Evolutionary conservation across 768 basidiomycete genomes (phyloP).

Genomic region (Rhizopogon vinicolor): DNA sequence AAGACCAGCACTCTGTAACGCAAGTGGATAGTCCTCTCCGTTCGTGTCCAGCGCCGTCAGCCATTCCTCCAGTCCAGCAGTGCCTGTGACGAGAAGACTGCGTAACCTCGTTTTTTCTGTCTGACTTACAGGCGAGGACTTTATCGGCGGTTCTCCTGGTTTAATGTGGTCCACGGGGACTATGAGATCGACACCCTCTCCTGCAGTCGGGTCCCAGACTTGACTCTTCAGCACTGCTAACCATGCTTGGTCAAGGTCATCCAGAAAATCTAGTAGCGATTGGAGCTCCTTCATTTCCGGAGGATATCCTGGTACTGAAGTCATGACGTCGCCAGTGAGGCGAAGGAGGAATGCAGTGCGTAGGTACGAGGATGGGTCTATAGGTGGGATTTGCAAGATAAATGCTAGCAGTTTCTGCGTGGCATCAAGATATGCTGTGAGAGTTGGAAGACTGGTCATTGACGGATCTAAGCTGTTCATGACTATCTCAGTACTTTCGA

Average conservation of each 20-base stretch:
- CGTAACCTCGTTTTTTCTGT: slow-evolving; percentile 70
- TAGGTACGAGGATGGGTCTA: slow-evolving; percentile 64
- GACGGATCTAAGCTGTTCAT: slow-evolving; percentile 23
- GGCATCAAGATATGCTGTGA: slow-evolving; percentile 55
- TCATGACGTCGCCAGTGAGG: slow-evolving; percentile 63
- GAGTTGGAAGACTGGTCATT: slow-evolving; percentile 50
- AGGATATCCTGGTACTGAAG: slow-evolving; percentile 57
- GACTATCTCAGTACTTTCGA: not conserved
- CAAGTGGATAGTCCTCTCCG: slow-evolving; percentile 24
- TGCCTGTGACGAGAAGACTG: slow-evolving; percentile 60
- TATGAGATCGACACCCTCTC: slow-evolving; percentile 36
- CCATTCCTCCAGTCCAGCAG: slow-evolving; percentile 68
- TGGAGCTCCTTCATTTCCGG: slow-evolving; percentile 40
- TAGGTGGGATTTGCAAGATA: slow-evolving; percentile 70
- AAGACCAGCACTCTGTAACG: slow-evolving; percentile 48
- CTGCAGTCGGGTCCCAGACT: slow-evolving; percentile 56
- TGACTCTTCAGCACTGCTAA: slow-evolving; percentile 56
- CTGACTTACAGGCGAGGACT: slow-evolving; percentile 51
- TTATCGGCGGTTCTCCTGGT: slow-evolving; percentile 18
- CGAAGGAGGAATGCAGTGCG: slow-evolving; percentile 67
- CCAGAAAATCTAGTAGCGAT: slow-evolving; percentile 59
- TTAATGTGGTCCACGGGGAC: slow-evolving; percentile 34
- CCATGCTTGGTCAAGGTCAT: slow-evolving; percentile 77
- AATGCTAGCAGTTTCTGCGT: slow-evolving; percentile 53
- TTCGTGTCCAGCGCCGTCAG: slow-evolving; percentile 30